These are phyloP conservation scores for Xylaria scruposa DNA, from an alignment of 495 filamentous ascomycete species.

Conservation along the genomic window DNA sequence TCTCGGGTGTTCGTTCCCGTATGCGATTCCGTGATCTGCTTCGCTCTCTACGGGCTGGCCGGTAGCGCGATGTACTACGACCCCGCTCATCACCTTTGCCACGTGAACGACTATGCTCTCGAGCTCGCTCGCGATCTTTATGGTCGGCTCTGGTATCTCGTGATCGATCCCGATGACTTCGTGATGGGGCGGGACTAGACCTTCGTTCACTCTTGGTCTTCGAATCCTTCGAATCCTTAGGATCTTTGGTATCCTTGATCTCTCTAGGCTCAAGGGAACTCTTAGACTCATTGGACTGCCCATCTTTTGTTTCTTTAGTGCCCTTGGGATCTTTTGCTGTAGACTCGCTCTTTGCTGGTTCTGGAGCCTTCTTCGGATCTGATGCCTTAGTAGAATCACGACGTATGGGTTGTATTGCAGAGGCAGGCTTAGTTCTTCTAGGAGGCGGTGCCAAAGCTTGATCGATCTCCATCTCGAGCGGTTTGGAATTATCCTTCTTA, in stretches of 20 bases:
- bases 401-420: constrained; percentile 62
- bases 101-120: constrained; percentile 37
- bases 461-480: constrained; percentile 60
- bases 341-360: constrained; percentile 37
- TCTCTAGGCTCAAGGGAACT: constrained; percentile 34
- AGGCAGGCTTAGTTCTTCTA: constrained; percentile 56
- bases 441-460: constrained; percentile 60
- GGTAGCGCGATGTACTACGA: constrained; percentile 34
- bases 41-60: constrained; percentile 42
- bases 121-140: constrained; percentile 34
- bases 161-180: constrained; percentile 33
- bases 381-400: constrained; percentile 50
- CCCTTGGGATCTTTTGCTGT: constrained; percentile 36
- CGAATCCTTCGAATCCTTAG: constrained; percentile 27
- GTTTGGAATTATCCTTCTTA: constrained; percentile 51
- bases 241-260: constrained; percentile 13
- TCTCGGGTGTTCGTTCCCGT: constrained; percentile 39
- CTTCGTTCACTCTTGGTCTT: constrained; percentile 41
- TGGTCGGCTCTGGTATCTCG: constrained; percentile 22
- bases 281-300: constrained; percentile 30
- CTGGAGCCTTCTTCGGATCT: constrained; percentile 44
- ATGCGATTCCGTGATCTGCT: constrained; percentile 42
- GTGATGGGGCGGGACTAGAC: constrained; percentile 41
- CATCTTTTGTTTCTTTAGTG: constrained; percentile 31
- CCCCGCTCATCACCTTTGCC: constrained; percentile 32